These are phyloP conservation scores for Aureobasidium mangrovei DNA, from an alignment of 2,329 filamentous ascomycete species.

Conservation along the genomic window DNA sequence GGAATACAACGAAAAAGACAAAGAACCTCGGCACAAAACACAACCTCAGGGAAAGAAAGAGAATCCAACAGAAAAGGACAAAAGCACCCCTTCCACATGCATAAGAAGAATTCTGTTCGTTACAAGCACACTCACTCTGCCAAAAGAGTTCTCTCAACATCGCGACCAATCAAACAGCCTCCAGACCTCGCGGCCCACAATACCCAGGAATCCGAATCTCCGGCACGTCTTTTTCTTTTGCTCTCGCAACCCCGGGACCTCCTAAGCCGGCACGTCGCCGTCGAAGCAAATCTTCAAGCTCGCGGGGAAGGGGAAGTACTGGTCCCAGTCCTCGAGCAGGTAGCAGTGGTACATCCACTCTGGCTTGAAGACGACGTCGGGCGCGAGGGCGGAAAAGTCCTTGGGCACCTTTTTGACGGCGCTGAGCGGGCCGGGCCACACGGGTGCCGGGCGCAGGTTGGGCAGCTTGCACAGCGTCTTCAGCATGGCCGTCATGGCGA, in stretches of 20 bases:
- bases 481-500: conserved; percentile 39
- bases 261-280: not conserved
- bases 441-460: conserved; percentile 31
- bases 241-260: not conserved
- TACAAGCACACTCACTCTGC: too few species aligned
- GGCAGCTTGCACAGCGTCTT: conserved; percentile 34
- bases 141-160: too few species aligned
- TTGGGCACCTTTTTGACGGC: conserved; percentile 36
- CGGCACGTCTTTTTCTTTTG: not conserved
- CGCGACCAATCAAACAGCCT: conserved; percentile 4
- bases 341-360: conserved; percentile 35
- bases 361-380: conserved; percentile 25
- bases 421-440: conserved; percentile 30
- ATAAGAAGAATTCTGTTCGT: too few species aligned
- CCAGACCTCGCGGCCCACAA: not conserved
- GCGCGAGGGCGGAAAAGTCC: conserved; percentile 22
- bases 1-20: too few species aligned
- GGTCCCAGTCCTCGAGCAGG: conserved; percentile 41
- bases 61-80: too few species aligned
- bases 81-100: too few species aligned
- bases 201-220: not conserved
- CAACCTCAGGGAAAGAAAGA: too few species aligned
- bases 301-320: conserved; percentile 39
- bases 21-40: too few species aligned
- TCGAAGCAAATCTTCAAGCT: conserved; percentile 19